Evolutionary conservation across 148 eudicot species (phyloP).

Genomic region (Fagopyrum homotropicum): DNA sequence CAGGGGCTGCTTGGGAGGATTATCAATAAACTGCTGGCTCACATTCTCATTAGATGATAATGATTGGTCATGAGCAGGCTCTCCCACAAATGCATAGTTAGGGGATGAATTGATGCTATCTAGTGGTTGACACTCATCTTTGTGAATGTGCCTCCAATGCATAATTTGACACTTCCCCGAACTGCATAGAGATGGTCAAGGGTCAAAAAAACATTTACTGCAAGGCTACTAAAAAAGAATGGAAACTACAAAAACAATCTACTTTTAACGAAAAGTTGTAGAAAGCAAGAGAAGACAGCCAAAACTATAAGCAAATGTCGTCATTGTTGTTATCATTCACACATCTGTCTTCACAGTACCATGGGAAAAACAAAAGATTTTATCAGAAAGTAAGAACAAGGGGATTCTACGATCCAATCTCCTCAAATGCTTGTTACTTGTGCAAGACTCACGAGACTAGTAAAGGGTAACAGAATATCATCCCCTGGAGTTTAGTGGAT

Average conservation of each 20-base stretch:
- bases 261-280: neutral
- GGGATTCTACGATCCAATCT: neutral
- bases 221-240: neutral
- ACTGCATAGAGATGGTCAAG: constrained; percentile 37
- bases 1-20: constrained; percentile 23
- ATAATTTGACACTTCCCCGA: constrained; percentile 94
- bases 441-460: neutral
- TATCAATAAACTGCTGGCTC: constrained; percentile 15
- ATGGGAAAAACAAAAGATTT: neutral
- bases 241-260: neutral
- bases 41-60: constrained; percentile 18
- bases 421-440: neutral
- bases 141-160: constrained; percentile 97
- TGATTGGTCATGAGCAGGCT: constrained; percentile 22
- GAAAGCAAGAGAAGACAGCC: neutral
- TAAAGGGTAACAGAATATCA: constrained; percentile 18
- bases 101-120: constrained; percentile 33
- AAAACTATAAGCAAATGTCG: constrained; percentile 3
- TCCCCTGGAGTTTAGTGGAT: constrained; percentile 25
- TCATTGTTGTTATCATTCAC: neutral
- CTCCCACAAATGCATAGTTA: constrained; percentile 29
- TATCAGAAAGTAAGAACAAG: neutral
- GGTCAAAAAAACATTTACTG: neutral
- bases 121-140: constrained; percentile 72
- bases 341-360: neutral